A percentile compares a stretch with the other conserved stretches of the same genome.
Evolutionary conservation across 352 stramenopile genomes (phyloP).

Genomic region (Thalassiosira livingstoniorum): DNA sequence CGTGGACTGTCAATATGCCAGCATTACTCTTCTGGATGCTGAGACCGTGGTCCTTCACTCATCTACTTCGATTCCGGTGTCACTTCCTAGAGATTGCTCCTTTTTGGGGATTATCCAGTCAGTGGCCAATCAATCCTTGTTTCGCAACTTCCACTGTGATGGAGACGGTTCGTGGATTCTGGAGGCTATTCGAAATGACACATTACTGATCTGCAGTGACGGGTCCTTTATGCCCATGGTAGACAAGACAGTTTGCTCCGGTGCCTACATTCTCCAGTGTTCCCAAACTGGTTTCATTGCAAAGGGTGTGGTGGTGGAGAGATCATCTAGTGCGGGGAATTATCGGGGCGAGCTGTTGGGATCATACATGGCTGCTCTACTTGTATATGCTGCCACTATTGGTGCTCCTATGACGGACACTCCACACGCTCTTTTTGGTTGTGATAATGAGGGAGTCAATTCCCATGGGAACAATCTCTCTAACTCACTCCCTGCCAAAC

Average conservation of each 20-base stretch:
- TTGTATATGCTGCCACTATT: background rate
- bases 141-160: background rate
- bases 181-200: background rate
- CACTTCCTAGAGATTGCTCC: too few species aligned
- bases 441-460: slow-evolving; percentile 46
- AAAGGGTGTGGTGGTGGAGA: background rate
- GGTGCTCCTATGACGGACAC: background rate
- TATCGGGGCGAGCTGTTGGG: slow-evolving; percentile 26
- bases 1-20: too few species aligned
- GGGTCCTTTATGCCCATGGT: slow-evolving; percentile 7
- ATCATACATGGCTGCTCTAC: background rate
- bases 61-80: too few species aligned
- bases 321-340: slow-evolving; percentile 5
- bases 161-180: slow-evolving; percentile 17
- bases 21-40: too few species aligned
- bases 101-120: too few species aligned
- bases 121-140: too few species aligned
- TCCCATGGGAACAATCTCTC: slow-evolving; percentile 26
- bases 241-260: background rate
- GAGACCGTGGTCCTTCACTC: too few species aligned
- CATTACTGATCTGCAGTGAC: slow-evolving; percentile 1
- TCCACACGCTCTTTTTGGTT: background rate
- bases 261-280: background rate
- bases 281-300: background rate
- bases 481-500: slow-evolving; percentile 10